These are phyloP conservation scores for Hibiscus trionum DNA, from an alignment of 345 rosid species.

Conservation along the genomic window DNA sequence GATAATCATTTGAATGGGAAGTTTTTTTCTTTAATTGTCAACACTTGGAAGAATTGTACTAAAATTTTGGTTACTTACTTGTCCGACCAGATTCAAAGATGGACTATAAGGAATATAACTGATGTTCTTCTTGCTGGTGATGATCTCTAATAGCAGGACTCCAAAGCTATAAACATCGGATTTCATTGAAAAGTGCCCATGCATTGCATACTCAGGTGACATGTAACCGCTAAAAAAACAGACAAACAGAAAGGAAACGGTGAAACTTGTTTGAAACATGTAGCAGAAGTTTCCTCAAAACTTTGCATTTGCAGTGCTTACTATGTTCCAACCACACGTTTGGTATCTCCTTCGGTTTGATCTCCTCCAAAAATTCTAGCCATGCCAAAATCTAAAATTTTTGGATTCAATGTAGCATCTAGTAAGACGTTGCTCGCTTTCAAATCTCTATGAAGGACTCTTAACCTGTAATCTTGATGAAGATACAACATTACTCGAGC, in stretches of 20 bases:
- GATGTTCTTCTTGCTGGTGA: constrained; percentile 39
- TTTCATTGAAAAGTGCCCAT: constrained; percentile 51
- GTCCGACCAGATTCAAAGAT: constrained; percentile 34
- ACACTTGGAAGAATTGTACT: neutral
- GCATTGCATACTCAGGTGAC: constrained; percentile 76
- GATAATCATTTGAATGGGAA: no score
- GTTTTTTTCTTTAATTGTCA: neutral
- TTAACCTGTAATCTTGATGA: constrained; percentile 63
- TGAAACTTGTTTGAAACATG: neutral
- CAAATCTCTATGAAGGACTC: constrained; percentile 68
- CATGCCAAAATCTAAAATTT: constrained; percentile 62
- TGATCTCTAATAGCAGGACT: constrained; percentile 53
- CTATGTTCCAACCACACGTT: constrained; percentile 66
- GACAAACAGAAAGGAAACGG: neutral
- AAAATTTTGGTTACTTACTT: constrained; percentile 30
- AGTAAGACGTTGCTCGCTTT: constrained; percentile 55
- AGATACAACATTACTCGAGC: constrained; percentile 69
- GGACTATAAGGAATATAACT: constrained; percentile 15
- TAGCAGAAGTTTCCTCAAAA: neutral
- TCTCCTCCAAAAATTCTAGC: constrained; percentile 51
- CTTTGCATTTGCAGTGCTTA: constrained; percentile 19
- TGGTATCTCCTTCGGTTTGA: constrained; percentile 44
- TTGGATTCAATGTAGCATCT: constrained; percentile 45
- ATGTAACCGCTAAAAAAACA: constrained; percentile 49
- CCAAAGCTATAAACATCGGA: constrained; percentile 72